Evolutionary conservation across 176 grass and related monocot species (phyloP).

Genomic region (Echinochloa phyllopogon): DNA sequence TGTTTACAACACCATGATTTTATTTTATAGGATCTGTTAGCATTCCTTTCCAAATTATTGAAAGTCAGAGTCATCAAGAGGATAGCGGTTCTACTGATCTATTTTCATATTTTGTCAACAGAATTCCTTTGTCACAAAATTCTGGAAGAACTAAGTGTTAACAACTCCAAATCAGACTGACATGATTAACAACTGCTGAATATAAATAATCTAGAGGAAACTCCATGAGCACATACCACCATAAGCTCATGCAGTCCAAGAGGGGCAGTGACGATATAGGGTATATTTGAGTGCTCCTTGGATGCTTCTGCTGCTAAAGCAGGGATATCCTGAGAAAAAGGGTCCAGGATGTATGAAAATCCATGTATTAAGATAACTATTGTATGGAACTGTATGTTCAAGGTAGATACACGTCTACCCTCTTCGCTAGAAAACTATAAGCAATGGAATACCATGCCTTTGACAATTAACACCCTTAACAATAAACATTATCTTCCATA

Average conservation of each 20-base stretch:
- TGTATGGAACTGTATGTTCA: not conserved
- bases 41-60: not conserved
- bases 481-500: not conserved
- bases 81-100: not conserved
- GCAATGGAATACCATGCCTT: not conserved
- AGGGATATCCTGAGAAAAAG: conserved; percentile 79
- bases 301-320: conserved; percentile 74
- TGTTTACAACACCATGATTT: not conserved
- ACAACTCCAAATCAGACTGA: not conserved
- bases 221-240: conserved; percentile 63
- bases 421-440: not conserved
- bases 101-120: not conserved
- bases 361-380: not conserved
- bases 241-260: conserved; percentile 96
- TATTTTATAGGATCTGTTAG: not conserved
- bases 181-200: not conserved
- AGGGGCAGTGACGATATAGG: conserved; percentile 79
- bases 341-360: conserved; percentile 1
- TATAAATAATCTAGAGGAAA: not conserved
- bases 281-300: conserved; percentile 70
- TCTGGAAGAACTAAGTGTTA: not conserved
- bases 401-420: not conserved
- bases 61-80: conserved; percentile 16
- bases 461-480: not conserved
- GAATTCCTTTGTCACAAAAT: conserved; percentile 1